Conservation (phyloP, 345 rosid species). For the Rhodomyrtus tomentosa region DNA sequence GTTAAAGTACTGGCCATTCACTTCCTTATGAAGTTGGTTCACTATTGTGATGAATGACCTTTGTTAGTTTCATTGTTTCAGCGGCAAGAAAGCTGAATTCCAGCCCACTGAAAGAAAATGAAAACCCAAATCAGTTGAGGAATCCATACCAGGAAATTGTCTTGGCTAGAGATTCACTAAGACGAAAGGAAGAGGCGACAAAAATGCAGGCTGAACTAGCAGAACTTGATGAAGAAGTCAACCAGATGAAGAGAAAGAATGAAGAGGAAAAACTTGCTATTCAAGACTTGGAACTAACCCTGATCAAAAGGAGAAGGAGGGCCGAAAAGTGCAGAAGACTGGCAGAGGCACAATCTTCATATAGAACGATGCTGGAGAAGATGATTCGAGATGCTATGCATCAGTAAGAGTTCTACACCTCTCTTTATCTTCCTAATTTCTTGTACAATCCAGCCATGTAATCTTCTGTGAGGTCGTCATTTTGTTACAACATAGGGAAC, state of each 20-base stretch:
- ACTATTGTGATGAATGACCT: not conserved
- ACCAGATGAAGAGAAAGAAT: slow-evolving; percentile 42
- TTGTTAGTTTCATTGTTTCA: not conserved
- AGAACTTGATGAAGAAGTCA: slow-evolving; percentile 52
- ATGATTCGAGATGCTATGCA: slow-evolving; percentile 99
- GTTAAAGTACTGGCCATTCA: not conserved
- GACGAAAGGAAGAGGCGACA: slow-evolving; percentile 59
- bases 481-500: not conserved
- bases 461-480: not conserved
- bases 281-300: slow-evolving; percentile 67
- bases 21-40: not conserved
- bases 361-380: slow-evolving; percentile 73
- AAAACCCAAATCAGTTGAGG: slow-evolving; percentile 37
- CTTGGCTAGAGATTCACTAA: slow-evolving; percentile 73
- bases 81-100: slow-evolving; percentile 42
- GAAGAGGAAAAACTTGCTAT: slow-evolving; percentile 54
- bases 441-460: not conserved
- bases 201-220: slow-evolving; percentile 48
- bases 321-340: slow-evolving; percentile 89
- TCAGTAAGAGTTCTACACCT: slow-evolving; percentile 44
- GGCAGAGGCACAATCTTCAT: slow-evolving; percentile 92
- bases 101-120: slow-evolving; percentile 54
- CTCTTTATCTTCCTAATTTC: not conserved
- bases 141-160: slow-evolving; percentile 79
- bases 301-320: slow-evolving; percentile 71